phyloP scores from a whole-genome alignment of 768 basidiomycete genomes.

The Boletales sp. region DNA sequence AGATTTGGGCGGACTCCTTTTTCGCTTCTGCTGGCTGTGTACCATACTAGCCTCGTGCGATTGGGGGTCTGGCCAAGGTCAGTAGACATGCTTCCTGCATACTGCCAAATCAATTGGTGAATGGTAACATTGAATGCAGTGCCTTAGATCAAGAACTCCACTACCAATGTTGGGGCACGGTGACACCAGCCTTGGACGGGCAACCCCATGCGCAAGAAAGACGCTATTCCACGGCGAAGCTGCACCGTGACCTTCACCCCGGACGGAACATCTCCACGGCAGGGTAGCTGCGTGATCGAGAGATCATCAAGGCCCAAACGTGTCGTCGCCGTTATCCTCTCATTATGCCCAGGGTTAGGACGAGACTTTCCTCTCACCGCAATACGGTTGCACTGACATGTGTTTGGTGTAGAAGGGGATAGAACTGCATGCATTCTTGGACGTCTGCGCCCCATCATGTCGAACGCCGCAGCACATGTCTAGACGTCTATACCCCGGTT shows the following conservation, averaged over 20 bases:
- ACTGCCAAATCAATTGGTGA: conserved; percentile 11
- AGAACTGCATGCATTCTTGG: conserved; percentile 85
- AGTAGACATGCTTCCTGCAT: conserved; percentile 13
- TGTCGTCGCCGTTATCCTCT: conserved; percentile 72
- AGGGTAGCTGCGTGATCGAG: conserved; percentile 77
- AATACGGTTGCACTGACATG: conserved; percentile 9
- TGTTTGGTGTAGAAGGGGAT: conserved; percentile 56
- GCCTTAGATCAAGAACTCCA: conserved; percentile 64
- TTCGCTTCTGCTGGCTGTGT: conserved; percentile 69
- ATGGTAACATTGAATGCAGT: conserved; percentile 8
- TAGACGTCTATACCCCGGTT: conserved; percentile 72
- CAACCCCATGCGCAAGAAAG: conserved; percentile 44
- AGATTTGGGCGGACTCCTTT: conserved; percentile 4
- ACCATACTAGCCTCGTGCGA: conserved; percentile 70
- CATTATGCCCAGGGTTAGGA: conserved; percentile 68
- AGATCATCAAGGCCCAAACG: conserved; percentile 69
- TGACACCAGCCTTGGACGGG: conserved; percentile 78
- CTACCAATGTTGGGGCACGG: conserved; percentile 53
- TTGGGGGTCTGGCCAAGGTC: conserved; percentile 42
- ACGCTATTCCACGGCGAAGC: conserved; percentile 29
- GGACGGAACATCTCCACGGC: conserved; percentile 63
- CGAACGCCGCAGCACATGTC: conserved; percentile 41
- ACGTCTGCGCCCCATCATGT: conserved; percentile 61
- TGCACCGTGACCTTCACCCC: conserved; percentile 32
- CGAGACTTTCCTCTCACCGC: conserved; percentile 1